These are phyloP conservation scores for Ampelomyces quisqualis DNA, from an alignment of 2,329 filamentous ascomycete genomes.

Conservation along the genomic window DNA sequence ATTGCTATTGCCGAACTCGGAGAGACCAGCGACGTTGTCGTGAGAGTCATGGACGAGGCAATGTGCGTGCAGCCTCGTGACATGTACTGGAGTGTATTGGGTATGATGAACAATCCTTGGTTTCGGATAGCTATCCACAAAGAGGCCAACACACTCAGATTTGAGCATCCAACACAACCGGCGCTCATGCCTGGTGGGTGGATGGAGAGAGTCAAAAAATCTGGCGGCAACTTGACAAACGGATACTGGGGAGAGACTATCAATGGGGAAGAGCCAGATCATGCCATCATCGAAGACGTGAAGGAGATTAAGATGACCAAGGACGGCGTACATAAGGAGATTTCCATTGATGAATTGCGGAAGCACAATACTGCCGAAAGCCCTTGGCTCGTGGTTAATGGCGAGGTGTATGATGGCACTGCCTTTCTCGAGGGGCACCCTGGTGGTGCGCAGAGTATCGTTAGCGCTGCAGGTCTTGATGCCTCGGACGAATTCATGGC, in stretches of 20 bases:
- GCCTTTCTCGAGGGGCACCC: constrained; percentile 78
- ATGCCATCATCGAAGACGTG: constrained; percentile 51
- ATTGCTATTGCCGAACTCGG: constrained; percentile 64
- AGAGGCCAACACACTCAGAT: constrained; percentile 63
- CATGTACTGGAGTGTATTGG: constrained; percentile 93
- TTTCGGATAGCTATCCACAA: constrained; percentile 76
- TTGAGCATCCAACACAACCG: constrained; percentile 87
- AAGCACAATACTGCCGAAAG: constrained; percentile 64
- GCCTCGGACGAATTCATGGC: constrained; percentile 85
- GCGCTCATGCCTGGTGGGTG: constrained; percentile 76
- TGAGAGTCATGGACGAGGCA: constrained; percentile 86
- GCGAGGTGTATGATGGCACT: constrained; percentile 86
- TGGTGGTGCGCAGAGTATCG: constrained; percentile 81
- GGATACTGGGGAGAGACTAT: constrained; percentile 80
- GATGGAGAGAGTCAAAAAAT: constrained; percentile 89
- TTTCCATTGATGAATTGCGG: constrained; percentile 71
- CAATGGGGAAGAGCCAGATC: constrained; percentile 51
- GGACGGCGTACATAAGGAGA: constrained; percentile 60
- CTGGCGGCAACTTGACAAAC: constrained; percentile 76
- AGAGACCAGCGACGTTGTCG: constrained; percentile 69
- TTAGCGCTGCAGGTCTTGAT: constrained; percentile 78
- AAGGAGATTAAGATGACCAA: constrained; percentile 78
- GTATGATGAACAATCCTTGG: constrained; percentile 99
- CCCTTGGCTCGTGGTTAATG: constrained; percentile 87
- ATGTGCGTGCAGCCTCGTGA: constrained; percentile 85